Conservation (phyloP, 1,284 basidiomycete genomes). For the Malassezia vespertilionis region DNA sequence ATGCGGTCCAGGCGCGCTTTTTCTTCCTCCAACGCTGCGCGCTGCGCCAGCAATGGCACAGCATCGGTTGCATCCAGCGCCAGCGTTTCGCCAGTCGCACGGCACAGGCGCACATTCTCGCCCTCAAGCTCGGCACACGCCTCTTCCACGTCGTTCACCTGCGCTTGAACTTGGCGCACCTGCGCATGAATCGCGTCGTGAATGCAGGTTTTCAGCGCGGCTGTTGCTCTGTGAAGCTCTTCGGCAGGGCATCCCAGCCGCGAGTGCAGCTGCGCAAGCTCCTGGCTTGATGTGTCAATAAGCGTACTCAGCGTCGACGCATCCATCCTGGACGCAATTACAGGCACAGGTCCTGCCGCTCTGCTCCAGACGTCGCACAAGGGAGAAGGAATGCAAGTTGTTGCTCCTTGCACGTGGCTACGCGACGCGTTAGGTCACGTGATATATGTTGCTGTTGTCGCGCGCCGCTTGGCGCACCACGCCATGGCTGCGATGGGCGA, state of each 20-base stretch:
- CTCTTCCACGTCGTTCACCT: conserved; percentile 24
- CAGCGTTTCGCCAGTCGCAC: conserved; percentile 2
- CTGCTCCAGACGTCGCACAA: too few species aligned
- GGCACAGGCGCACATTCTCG: conserved; percentile 15
- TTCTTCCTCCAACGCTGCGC: conserved; percentile 6
- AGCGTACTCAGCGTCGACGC: conserved; percentile 28
- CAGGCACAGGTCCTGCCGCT: too few species aligned
- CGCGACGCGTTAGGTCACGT: conserved; percentile 14
- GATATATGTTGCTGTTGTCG: neutral
- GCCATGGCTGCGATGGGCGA: conserved; percentile 11
- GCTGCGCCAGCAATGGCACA: conserved; percentile 17
- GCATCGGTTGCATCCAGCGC: too few species aligned
- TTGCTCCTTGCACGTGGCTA: conserved; percentile 12
- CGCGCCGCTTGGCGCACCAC: neutral
- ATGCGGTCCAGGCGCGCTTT: conserved; percentile 10
- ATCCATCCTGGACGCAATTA: conserved; percentile 25
- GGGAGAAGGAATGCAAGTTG: neutral
- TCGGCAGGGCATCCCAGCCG: conserved; percentile 35
- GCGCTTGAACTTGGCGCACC: conserved; percentile 27
- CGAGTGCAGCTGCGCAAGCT: conserved; percentile 28
- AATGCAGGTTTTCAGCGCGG: conserved; percentile 31
- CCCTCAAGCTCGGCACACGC: conserved; percentile 22
- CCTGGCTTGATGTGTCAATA: conserved; percentile 29
- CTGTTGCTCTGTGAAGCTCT: conserved; percentile 28
- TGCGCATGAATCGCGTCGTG: conserved; percentile 38